Evolutionary conservation across 139 green algal genomes (phyloP).

Genomic region (Volvox africanus): DNA sequence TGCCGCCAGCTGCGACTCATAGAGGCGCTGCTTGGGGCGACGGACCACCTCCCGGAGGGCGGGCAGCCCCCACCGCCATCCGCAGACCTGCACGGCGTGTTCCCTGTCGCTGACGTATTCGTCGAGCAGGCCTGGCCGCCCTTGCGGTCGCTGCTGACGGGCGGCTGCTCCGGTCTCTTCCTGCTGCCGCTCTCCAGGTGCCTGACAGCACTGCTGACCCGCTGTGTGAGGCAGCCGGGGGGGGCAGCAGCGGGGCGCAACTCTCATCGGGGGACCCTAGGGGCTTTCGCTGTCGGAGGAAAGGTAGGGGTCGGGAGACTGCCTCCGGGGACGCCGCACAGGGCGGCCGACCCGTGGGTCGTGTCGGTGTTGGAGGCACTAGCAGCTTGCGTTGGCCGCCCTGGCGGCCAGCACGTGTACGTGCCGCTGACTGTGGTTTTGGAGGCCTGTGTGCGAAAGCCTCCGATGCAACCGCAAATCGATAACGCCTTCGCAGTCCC

Average conservation of each 20-base stretch:
- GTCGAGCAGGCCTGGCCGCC: constrained; percentile 2
- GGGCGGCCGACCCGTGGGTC: not conserved
- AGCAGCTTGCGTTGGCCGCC: constrained; percentile 13
- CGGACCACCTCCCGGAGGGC: not conserved
- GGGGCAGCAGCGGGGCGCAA: not conserved
- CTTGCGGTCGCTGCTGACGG: not conserved
- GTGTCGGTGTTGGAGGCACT: not conserved
- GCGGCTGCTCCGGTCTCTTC: not conserved
- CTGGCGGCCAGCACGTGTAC: constrained; percentile 1
- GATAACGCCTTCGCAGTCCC: too few species aligned
- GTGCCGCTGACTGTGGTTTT: constrained; percentile 9
- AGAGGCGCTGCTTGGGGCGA: not conserved
- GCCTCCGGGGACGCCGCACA: not conserved
- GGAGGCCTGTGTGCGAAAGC: not conserved
- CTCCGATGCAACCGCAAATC: not conserved
- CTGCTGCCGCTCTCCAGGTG: constrained; percentile 15
- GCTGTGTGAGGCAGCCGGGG: not conserved
- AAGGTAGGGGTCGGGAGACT: too few species aligned
- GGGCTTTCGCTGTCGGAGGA: too few species aligned
- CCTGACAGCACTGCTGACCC: not conserved
- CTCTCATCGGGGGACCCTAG: too few species aligned
- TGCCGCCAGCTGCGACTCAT: not conserved
- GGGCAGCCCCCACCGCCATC: not conserved
- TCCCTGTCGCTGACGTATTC: constrained; percentile 9
- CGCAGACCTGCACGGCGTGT: not conserved